Evolutionary conservation across 2,329 filamentous ascomycete species (phyloP), one percentile per base, ranked within the genome.

Genomic region (Penicillium psychrosexuale): DNA sequence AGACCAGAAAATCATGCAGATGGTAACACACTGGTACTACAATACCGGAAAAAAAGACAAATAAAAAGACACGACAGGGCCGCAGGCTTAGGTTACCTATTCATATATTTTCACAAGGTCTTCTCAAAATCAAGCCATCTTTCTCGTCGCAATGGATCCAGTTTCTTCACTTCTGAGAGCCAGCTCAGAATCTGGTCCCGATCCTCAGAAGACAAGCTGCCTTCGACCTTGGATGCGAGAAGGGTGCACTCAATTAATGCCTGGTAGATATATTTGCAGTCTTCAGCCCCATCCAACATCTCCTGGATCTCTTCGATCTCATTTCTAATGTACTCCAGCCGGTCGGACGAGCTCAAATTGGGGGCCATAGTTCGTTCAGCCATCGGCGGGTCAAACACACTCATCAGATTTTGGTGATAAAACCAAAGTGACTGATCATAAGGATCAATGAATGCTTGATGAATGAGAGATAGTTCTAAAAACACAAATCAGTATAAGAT

Each of bases 351-450:
- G 1, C 80, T 80, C 30, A 96, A 75, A 36, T 83, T 79, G 0
- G 84, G 84, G 13, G 86, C 82, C 63, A 96, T 88, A 9, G 82
- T 82, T 19, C 80, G 75, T 3, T 76, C 68, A 13, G 78, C 74
- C 13, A 70, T 76, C 46, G 74, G 76, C 65, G 78, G 80, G 49
- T 81, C 77, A 64, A 89, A 77, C 67, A 86, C 88, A 56, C 85
- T 82, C 76, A 97, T 85, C 54, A 97, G 78, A 67, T 88, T 96
- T 64, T 94, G 89, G 71, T 97, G 91, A 69, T 99, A 97, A 73
- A 95, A 96, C 92, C 94, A 99, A 6, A 97, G 80, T 17, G 91
- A 96, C 69, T 97, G 93, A 69, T 97, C 93, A 63, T 96, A 91
- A 0, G 93, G 91, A 55, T 95, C 92, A 36, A 91, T 94, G 46